Percentiles rank a stretch among this genome's conserved stretches.
These are phyloP conservation scores for Russula sp. DNA, from an alignment of 768 basidiomycete genomes.

Conservation along the genomic window DNA sequence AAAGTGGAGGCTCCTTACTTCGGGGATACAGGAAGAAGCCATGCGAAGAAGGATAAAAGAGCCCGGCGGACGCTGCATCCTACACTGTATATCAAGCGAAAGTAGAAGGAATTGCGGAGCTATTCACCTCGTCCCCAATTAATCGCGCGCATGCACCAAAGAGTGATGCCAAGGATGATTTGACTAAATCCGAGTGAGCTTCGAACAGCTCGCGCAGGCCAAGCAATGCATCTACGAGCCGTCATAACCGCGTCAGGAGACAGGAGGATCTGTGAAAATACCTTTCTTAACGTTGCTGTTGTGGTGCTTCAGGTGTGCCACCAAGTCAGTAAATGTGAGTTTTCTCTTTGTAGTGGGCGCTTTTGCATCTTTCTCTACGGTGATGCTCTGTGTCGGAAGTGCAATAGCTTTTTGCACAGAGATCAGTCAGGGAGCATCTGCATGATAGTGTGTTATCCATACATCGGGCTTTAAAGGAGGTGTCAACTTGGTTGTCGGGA, in stretches of 20 bases:
- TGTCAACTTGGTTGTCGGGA: conserved; percentile 85
- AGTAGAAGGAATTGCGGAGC: background rate
- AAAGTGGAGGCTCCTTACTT: conserved; percentile 41
- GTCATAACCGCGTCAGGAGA: conserved; percentile 1
- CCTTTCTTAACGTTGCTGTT: conserved; percentile 73
- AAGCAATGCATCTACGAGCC: conserved; percentile 58
- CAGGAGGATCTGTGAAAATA: conserved; percentile 33
- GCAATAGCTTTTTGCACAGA: conserved; percentile 63
- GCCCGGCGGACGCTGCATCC: conserved; percentile 81
- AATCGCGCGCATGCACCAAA: conserved; percentile 63
- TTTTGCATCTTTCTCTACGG: conserved; percentile 49
- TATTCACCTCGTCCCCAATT: conserved; percentile 75
- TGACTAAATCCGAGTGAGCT: conserved; percentile 53
- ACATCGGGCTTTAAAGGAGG: conserved; percentile 95
- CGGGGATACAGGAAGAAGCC: conserved; percentile 66
- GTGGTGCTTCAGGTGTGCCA: conserved; percentile 80
- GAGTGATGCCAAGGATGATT: conserved; percentile 51
- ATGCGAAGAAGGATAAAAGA: conserved; percentile 62
- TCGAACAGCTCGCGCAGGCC: conserved; percentile 73
- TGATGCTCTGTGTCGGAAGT: conserved; percentile 80
- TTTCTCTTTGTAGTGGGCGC: conserved; percentile 74
- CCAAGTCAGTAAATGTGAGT: conserved; percentile 71
- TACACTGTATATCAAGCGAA: conserved; percentile 35
- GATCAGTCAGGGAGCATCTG: background rate
- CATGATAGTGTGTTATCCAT: conserved; percentile 20